Percentiles rank a stretch among this genome's conserved stretches.
These are phyloP conservation scores for Albophoma yamanashiensis DNA, from an alignment of 2,329 filamentous ascomycete species.

Conservation along the genomic window DNA sequence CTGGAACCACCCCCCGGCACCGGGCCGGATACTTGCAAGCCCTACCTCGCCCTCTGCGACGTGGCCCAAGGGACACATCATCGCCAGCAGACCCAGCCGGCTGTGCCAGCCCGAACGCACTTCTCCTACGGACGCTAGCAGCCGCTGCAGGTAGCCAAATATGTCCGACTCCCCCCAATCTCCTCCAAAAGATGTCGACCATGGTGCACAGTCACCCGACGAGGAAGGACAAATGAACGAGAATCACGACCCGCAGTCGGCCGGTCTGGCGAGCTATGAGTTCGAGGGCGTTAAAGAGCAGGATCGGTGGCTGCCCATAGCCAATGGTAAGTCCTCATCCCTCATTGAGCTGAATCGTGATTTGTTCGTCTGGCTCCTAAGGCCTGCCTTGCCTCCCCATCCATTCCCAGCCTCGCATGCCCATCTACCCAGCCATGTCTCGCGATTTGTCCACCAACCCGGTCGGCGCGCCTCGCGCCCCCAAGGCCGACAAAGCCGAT, in stretches of 20 bases:
- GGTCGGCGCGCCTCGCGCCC: constrained; percentile 35
- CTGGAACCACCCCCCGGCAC: constrained; percentile 22
- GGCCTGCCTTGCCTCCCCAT: constrained; percentile 4
- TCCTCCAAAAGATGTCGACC: constrained; percentile 92
- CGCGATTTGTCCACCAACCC: constrained; percentile 43
- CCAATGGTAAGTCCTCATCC: constrained; percentile 77
- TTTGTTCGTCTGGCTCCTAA: constrained; percentile 19
- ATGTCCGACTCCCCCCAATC: constrained; percentile 83
- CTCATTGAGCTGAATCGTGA: constrained; percentile 31
- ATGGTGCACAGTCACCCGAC: constrained; percentile 83
- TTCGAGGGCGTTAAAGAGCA: constrained; percentile 97
- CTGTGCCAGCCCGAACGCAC: constrained; percentile 46
- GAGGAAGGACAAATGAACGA: constrained; percentile 94
- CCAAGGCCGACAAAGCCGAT: constrained; percentile 38
- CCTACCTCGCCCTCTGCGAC: constrained; percentile 41
- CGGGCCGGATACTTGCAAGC: constrained; percentile 31
- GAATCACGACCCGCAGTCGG: constrained; percentile 65
- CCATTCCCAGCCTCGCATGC: constrained; percentile 18
- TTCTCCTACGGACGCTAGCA: constrained; percentile 50
- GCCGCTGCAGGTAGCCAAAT: constrained; percentile 65
- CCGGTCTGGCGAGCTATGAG: constrained; percentile 65
- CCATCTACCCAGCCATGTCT: constrained; percentile 42
- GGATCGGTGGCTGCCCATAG: constrained; percentile 98
- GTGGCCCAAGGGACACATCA: constrained; percentile 50
- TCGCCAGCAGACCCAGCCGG: constrained; percentile 29